A percentile compares a stretch with the other conserved stretches of the same genome.
Evolutionary conservation across 139 green algal genomes (phyloP).

Genomic region (Astrephomene gubernaculifera): DNA sequence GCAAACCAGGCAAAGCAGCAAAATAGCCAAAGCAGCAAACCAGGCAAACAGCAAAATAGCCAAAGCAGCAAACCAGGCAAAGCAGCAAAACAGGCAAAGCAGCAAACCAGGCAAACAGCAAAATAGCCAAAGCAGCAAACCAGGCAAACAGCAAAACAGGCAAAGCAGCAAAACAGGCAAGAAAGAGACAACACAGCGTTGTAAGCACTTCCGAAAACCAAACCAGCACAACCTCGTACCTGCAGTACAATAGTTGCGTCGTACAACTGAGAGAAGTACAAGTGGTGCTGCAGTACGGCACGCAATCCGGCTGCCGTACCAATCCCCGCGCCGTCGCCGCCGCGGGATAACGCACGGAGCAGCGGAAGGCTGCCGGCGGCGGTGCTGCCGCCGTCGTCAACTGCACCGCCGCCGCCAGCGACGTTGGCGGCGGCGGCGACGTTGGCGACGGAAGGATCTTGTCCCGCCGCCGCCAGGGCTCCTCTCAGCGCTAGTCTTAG

Average conservation of each 20-base stretch:
- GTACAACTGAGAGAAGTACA: conserved; percentile 67
- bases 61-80: too few species aligned
- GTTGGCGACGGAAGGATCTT: neutral
- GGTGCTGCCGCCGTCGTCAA: neutral
- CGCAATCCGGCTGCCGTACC: conserved; percentile 43
- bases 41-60: too few species aligned
- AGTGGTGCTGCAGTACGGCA: conserved; percentile 61
- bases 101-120: too few species aligned
- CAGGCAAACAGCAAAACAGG: too few species aligned
- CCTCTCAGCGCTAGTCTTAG: neutral
- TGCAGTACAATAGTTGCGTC: conserved; percentile 54
- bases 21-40: too few species aligned
- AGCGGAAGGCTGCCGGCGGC: conserved; percentile 27
- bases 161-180: neutral
- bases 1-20: too few species aligned
- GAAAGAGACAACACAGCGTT: too few species aligned
- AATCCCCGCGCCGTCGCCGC: neutral
- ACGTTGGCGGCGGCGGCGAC: neutral
- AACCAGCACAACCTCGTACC: conserved; percentile 12
- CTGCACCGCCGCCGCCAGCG: neutral
- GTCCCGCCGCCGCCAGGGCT: neutral
- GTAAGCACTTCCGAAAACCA: too few species aligned
- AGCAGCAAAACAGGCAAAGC: too few species aligned
- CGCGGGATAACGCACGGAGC: neutral
- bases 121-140: too few species aligned